Evolutionary conservation across 805 yeast species (phyloP), one percentile per base, ranked within the genome.

Genomic region (Kodamaea neixiangensis): DNA sequence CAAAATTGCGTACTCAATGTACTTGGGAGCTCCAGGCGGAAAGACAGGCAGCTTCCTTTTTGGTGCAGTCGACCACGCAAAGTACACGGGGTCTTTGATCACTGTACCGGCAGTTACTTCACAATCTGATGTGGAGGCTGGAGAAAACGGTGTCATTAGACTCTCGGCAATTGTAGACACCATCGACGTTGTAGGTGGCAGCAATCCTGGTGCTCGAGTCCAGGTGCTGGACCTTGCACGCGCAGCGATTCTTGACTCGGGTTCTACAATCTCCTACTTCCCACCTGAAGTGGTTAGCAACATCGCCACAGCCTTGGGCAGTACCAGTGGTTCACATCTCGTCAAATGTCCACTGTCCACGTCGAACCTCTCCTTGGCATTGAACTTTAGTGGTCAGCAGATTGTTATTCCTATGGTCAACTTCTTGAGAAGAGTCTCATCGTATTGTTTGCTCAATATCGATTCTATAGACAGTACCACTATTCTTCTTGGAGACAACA

Each of bases 31-130:
- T 2, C 57, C 62, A 15, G 65, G 66, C 19, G 68, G 80, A 0
- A 42, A 58, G 3, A 53, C 69, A 1, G 92, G 90, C 3, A 66
- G 75, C 14, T 71, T 87, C 18, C 64, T 87, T 45, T 87, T 87
- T 70, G 93, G 94, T 45, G 94, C 85, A 22, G 77, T 83, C 21
- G 93, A 87, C 60, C 79, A 77, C 52, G 75, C 80, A 35, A 86
- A 85, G 65, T 85, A 80, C 63, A 49, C 67, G 0, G 91, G 90
- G 15, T 61, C 58, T 2, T 60, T 77, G 54, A 57, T 54, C 19
- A 58, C 71, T 2, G 29, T 47, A 17, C 43, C 43, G 13, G 19
- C 37, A 37, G 70, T 80, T 50, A 81, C 82, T 5, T 21, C 43
- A 9, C 11, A 7, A 7, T 7, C 15, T 11, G 44, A 25, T 11